These are phyloP conservation scores for Ammopiptanthus mongolicus DNA, from an alignment of 306 rosid genomes.

Conservation along the genomic window DNA sequence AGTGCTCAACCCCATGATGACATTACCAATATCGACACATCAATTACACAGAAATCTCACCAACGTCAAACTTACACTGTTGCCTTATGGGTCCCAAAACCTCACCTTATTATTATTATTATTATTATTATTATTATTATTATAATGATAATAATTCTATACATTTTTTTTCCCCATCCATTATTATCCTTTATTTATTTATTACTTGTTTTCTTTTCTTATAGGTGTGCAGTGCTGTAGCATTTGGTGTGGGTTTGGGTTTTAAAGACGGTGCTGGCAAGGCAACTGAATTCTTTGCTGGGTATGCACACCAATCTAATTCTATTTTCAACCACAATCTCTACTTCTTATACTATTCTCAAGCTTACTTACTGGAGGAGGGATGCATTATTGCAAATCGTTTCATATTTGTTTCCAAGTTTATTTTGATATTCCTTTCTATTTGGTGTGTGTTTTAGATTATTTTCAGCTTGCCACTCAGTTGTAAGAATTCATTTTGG, in stretches of 20 bases:
- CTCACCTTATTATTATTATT: not conserved
- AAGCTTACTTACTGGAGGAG: too few relatives aligned
- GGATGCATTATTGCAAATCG: too few relatives aligned
- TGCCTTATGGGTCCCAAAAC: conserved; percentile 69
- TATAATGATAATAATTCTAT: not conserved
- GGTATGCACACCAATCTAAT: conserved; percentile 49
- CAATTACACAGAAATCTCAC: not conserved
- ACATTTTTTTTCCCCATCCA: not conserved
- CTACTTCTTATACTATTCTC: not conserved
- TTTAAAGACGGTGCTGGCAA: conserved; percentile 67
- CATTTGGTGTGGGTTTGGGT: conserved; percentile 82
- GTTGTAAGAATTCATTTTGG: too few relatives aligned
- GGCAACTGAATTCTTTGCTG: conserved; percentile 83
- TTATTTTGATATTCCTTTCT: too few relatives aligned
- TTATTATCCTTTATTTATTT: not conserved
- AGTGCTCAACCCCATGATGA: conserved; percentile 39
- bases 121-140: too few relatives aligned
- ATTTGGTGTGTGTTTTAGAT: too few relatives aligned
- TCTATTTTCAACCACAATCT: not conserved
- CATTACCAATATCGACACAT: conserved; percentile 12
- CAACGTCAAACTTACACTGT: conserved; percentile 44
- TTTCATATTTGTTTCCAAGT: not conserved
- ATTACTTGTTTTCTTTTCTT: not conserved
- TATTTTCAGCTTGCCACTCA: too few relatives aligned
- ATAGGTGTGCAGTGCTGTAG: conserved; percentile 67